Evolutionary conservation across 305 asterid genomes (phyloP), one percentile per base, ranked within the genome.

Genomic region (Striga hermonthica): DNA sequence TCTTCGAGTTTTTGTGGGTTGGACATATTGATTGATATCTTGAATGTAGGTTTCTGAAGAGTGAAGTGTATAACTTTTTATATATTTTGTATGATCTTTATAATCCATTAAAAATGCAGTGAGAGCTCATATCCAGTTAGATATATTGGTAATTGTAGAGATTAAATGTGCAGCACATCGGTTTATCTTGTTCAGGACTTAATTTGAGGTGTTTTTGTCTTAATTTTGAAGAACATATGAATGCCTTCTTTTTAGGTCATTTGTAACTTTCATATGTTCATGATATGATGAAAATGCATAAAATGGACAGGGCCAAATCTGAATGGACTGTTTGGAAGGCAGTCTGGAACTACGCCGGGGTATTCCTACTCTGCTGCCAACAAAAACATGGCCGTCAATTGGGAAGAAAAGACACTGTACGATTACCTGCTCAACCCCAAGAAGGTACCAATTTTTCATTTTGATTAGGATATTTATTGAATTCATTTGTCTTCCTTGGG

Each of bases 241-340:
- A 41, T 41, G 3, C 47, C 9, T 6, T 41, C 9, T 41, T 41
- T 7, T 10, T 41, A 41, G 10, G 1, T 41, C 7, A 4, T 41
- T 41, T 41, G 5, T 41, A 0, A 41, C 47, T 6, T 52, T 50
- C 15, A 13, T 50, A 13, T 13, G 1, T 50, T 13, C 31, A 3
- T 8, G 10, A 16, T 52, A 5, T 52, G 57, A 52, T 52, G 10
- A 13, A 5, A 7, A 15, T 50, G 34, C 34, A 50, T 14, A 6
- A 52, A 52, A 15, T 6, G 11, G 57, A 52, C 74, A 89, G 96
- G 98, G 5, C 98, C 96, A 36, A 91, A 91, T 70, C 81, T 91
- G 96, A 88, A 80, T 69, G 98, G 96, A 35, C 90, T 91, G 15
- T 86, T 91, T 56, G 98, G 96, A 60, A 86, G 96, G 74, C 98